A percentile compares a stretch with the other conserved stretches of the same genome.
These are phyloP conservation scores for Pisolithus tinctorius DNA, from an alignment of 768 basidiomycete genomes.

Conservation along the genomic window DNA sequence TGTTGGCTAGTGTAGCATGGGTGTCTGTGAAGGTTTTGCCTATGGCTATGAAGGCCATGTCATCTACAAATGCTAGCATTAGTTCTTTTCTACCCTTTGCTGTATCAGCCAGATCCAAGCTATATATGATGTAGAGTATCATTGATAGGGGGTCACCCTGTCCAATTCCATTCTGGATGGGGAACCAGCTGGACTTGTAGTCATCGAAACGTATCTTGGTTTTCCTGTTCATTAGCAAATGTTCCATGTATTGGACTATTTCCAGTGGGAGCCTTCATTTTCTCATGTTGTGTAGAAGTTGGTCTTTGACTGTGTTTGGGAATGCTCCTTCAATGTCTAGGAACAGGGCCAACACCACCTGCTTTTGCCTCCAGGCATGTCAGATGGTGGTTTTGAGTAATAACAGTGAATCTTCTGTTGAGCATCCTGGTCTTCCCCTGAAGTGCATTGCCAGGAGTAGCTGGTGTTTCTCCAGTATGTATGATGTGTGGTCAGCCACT, in stretches of 20 bases:
- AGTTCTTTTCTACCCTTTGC: neutral
- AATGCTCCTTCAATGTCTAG: constrained; percentile 40
- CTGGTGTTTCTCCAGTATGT: too few species aligned
- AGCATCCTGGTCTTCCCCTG: constrained; percentile 32
- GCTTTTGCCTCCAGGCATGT: constrained; percentile 27
- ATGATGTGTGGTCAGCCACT: too few species aligned
- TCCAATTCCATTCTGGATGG: neutral
- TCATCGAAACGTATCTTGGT: neutral
- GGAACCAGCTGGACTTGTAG: neutral
- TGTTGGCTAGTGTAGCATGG: neutral
- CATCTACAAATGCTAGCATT: neutral
- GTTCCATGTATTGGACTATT: neutral
- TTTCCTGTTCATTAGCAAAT: neutral
- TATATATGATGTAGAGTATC: neutral
- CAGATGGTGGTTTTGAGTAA: constrained; percentile 29
- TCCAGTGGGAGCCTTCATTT: neutral
- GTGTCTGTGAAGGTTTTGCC: neutral
- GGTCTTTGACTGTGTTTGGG: constrained; percentile 29
- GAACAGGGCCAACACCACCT: constrained; percentile 33
- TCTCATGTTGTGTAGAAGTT: constrained; percentile 27
- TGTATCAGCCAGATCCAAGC: neutral
- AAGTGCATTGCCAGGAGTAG: constrained; percentile 33
- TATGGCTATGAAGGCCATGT: too few species aligned
- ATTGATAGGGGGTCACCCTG: neutral
- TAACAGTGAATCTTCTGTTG: constrained; percentile 31